These are phyloP conservation scores for Nematocida ironsii DNA, from an alignment of 371 early-diverging fungal genomes.

Conservation along the genomic window DNA sequence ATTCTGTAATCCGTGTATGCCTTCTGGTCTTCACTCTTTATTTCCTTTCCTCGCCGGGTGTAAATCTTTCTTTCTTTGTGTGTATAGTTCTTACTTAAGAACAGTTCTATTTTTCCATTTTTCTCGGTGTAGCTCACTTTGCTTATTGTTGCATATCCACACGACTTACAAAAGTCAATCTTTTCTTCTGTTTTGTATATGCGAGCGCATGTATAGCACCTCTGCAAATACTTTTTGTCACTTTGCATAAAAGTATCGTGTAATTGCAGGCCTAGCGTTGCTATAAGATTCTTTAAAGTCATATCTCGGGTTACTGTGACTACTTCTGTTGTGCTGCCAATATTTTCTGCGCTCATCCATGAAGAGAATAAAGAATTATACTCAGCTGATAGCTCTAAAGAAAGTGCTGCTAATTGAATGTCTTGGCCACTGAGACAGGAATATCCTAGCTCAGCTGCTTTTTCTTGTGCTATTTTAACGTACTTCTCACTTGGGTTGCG, in stretches of 20 bases:
- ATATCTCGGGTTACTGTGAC: constrained; percentile 22
- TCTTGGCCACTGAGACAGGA: constrained; percentile 59
- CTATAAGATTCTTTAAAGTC: constrained; percentile 12
- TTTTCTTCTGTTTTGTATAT: constrained; percentile 23
- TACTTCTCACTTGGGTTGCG: constrained; percentile 61
- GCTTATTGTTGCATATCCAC: constrained; percentile 41
- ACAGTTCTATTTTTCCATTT: constrained; percentile 34
- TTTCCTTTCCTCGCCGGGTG: constrained; percentile 33
- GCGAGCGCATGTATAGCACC: constrained; percentile 54
- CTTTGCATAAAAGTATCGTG: constrained; percentile 17
- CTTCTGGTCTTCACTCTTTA: constrained; percentile 47
- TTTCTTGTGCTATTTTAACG: constrained; percentile 49
- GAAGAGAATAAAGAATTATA: constrained; percentile 7
- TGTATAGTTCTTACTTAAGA: constrained; percentile 36
- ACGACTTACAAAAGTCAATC: constrained; percentile 52
- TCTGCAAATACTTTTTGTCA: constrained; percentile 41
- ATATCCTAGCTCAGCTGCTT: constrained; percentile 42
- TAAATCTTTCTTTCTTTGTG: constrained; percentile 19
- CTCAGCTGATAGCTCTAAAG: constrained; percentile 63
- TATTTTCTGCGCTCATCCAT: constrained; percentile 28
- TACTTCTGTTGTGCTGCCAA: constrained; percentile 8
- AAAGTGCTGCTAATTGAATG: constrained; percentile 65
- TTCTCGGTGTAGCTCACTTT: constrained; percentile 25
- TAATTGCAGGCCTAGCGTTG: constrained; percentile 21
- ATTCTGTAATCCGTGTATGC: constrained; percentile 51